Evolutionary conservation across 1,284 basidiomycete genomes (phyloP), one percentile per base, ranked within the genome.

Genomic region (Heterobasidion occidentale): DNA sequence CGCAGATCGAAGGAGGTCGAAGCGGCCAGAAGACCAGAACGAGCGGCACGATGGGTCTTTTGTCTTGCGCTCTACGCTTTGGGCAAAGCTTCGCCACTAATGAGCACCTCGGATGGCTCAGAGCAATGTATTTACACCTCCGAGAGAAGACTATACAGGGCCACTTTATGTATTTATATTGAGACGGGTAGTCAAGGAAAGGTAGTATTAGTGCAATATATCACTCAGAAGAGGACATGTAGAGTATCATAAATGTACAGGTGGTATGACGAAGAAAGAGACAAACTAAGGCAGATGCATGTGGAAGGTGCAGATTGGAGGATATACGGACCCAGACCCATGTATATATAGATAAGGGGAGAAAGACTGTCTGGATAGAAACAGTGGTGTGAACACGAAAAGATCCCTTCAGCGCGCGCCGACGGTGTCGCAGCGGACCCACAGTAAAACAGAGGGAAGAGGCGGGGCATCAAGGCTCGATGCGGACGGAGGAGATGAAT

Each of bases 181-280:
- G 60, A 56, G 59, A 56, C 49, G 56, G 60, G 59, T 59, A 59
- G 51, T 58, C 59, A 55, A 12, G 38, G 38, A 42, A 11, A 42
- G 38, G 38, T 42, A 42, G 38, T 11, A 42, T 42, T 42, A 42
- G 38, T 12, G 38, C n/a, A 60, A 60, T 58, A 60, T 52, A 46
- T 54, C 54, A 45, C 54, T 36, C 33, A 53, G 56, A 62, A 61
- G 61, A 56, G 56, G 56, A 61, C 44, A 57, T 61, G 70, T 77
- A 77, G 66, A 63, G 67, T 75, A 75, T 60, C 67, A 68, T 62
- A 62, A 60, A 64, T 65, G 62, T 66, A 66, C 66, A 66, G n/a
- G 44, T 60, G 61, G 59, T 59, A 55, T 57, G 57, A 50, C 45
- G 47, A 52, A 46, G 35, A 36, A 42, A 34, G 54, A 56, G 48